Conservation (phyloP, 2,329 filamentous ascomycete genomes). For the Aaosphaeria pasadenensis region DNA sequence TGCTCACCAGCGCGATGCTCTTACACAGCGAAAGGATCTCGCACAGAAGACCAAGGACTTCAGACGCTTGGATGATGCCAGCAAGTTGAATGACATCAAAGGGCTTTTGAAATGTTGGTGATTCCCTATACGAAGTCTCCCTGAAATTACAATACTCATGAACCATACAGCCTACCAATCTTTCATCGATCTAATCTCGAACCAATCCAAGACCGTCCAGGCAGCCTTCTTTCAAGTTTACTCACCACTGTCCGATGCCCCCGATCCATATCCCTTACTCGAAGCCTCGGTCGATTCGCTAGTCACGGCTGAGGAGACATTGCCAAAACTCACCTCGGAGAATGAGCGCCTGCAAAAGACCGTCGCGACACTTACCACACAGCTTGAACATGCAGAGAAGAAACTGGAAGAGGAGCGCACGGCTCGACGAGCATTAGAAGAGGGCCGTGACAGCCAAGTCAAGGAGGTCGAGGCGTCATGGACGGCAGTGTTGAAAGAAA, state of each 20-base stretch:
- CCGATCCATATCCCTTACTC: constrained; percentile 92
- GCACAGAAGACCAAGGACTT: constrained; percentile 99
- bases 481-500: constrained; percentile 86
- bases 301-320: constrained; percentile 84
- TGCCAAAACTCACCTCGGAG: constrained; percentile 85
- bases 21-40: constrained; percentile 91
- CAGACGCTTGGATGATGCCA: constrained; percentile 83
- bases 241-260: constrained; percentile 88
- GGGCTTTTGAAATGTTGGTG: constrained; percentile 73
- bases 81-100: constrained; percentile 86
- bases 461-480: constrained; percentile 90
- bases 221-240: constrained; percentile 92
- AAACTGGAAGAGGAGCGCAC: constrained; percentile 75
- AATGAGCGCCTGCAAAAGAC: constrained; percentile 83
- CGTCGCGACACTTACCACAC: constrained; percentile 69
- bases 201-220: constrained; percentile 91
- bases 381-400: constrained; percentile 79
- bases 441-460: constrained; percentile 71
- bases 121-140: neutral
- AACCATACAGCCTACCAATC: constrained; percentile 75
- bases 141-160: constrained; percentile 14
- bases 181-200: constrained; percentile 94
- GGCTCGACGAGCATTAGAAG: constrained; percentile 71
- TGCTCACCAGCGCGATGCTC: constrained; percentile 87
- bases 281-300: constrained; percentile 96